Percentiles rank a stretch among this genome's conserved stretches.
These are phyloP conservation scores for Plicaturopsis crispa DNA, from an alignment of 768 basidiomycete species.

Conservation along the genomic window DNA sequence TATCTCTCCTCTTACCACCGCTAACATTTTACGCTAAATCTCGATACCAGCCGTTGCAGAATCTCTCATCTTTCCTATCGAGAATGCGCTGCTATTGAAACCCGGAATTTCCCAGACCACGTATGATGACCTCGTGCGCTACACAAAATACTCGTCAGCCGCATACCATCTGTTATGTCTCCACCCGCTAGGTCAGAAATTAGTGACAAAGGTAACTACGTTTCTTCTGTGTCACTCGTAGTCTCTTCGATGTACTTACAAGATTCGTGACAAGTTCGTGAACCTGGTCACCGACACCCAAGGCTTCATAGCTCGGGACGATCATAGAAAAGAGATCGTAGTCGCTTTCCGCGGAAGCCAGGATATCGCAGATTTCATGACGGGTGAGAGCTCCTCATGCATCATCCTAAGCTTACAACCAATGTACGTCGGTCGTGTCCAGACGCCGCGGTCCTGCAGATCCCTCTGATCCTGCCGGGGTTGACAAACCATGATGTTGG, in stretches of 20 bases:
- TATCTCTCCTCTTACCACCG: no score
- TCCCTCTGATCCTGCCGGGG: conserved; percentile 20
- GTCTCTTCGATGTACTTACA: no score
- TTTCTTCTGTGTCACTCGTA: no score
- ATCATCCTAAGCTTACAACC: neutral
- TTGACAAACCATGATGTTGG: conserved; percentile 15
- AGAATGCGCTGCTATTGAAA: no score
- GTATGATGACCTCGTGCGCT: conserved; percentile 35
- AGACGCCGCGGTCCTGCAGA: conserved; percentile 24
- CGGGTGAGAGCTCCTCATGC: no score
- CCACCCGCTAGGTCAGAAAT: conserved; percentile 35
- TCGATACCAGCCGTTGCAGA: no score
- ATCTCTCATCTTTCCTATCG: no score
- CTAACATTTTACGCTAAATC: no score
- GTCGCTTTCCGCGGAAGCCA: conserved; percentile 33
- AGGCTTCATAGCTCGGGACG: conserved; percentile 40
- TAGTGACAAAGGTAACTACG: conserved; percentile 33
- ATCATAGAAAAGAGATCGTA: conserved; percentile 30
- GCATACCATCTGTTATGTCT: conserved; percentile 39
- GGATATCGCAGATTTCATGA: conserved; percentile 13
- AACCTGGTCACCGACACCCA: conserved; percentile 27
- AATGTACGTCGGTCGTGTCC: conserved; percentile 3
- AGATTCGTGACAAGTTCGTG: conserved; percentile 31
- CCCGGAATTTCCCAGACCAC: conserved; percentile 27
- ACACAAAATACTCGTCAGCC: conserved; percentile 43